A percentile compares a stretch with the other conserved stretches of the same genome.
phyloP scores from a whole-genome alignment of 2,329 filamentous ascomycete genomes.

The Diaporthe ampelina region DNA sequence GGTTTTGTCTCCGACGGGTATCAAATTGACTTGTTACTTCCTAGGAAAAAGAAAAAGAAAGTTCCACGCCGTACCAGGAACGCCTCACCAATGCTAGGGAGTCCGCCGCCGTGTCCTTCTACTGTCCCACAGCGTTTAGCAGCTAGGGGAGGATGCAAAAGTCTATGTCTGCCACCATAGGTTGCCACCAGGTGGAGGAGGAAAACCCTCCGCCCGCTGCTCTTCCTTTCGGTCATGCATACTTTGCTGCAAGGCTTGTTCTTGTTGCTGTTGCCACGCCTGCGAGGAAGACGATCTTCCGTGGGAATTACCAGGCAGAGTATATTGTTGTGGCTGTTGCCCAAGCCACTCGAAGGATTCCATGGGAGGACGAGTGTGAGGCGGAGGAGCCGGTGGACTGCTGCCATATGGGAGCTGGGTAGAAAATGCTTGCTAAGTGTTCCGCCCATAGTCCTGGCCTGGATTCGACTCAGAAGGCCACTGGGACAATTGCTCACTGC shows the following conservation, averaged over 20 bases:
- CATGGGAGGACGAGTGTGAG: conserved; percentile 3
- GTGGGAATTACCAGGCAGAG: neutral
- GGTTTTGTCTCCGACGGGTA: neutral
- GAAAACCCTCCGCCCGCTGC: conserved; percentile 12
- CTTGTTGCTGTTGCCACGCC: conserved; percentile 23
- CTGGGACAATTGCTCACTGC: neutral
- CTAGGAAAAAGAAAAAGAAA: neutral
- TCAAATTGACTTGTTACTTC: neutral
- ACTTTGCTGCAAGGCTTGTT: conserved; percentile 21
- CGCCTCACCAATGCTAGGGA: neutral
- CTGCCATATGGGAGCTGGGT: neutral
- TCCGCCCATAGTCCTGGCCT: neutral
- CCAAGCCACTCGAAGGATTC: neutral
- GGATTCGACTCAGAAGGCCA: neutral
- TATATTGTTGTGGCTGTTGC: neutral
- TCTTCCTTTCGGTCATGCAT: neutral
- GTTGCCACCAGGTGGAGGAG: neutral
- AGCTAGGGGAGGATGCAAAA: neutral
- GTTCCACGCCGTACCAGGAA: neutral
- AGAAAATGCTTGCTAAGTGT: neutral
- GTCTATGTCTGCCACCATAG: conserved; percentile 13
- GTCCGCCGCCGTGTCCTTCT: neutral
- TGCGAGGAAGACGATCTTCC: conserved; percentile 1
- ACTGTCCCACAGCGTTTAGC: neutral
- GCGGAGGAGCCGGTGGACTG: neutral